Conservation (phyloP, 2,329 filamentous ascomycete species). For the Fusarium sp. region DNA sequence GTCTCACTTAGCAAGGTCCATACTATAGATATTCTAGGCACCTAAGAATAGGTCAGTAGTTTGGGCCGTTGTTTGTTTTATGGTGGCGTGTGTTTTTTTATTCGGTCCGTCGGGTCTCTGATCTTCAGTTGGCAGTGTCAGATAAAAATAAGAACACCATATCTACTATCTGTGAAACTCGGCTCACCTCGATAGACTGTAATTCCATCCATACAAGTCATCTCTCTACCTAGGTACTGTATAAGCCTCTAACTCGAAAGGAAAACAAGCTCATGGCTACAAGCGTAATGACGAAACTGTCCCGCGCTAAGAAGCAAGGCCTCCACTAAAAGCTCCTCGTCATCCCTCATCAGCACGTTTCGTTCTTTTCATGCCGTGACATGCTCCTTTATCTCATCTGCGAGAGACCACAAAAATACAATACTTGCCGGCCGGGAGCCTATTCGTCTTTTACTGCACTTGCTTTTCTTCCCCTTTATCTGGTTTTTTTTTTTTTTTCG, state of each 20-base stretch:
- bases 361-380: slow-evolving; percentile 20
- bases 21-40: not conserved
- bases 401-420: slow-evolving; percentile 28
- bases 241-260: slow-evolving; percentile 20
- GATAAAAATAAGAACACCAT: not conserved
- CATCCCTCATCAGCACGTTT: slow-evolving; percentile 37
- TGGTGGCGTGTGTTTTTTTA: not conserved
- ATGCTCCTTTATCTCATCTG: slow-evolving; percentile 29
- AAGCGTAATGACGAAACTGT: slow-evolving; percentile 39
- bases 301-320: slow-evolving; percentile 22
- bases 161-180: not conserved
- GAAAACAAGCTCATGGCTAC: slow-evolving; percentile 39
- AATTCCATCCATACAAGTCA: not conserved
- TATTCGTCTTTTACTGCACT: not conserved
- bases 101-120: not conserved
- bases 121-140: not conserved
- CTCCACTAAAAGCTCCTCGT: slow-evolving; percentile 38
- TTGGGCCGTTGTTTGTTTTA: not conserved
- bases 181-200: not conserved
- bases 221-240: not conserved
- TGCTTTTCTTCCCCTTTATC: not conserved
- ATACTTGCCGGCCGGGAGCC: slow-evolving; percentile 21
- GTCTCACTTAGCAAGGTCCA: not conserved
- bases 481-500: not conserved
- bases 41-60: not conserved